Base-by-base conservation (phyloP, 1,284 basidiomycete genomes). In the Fomitiporia mediterranea region DNA sequence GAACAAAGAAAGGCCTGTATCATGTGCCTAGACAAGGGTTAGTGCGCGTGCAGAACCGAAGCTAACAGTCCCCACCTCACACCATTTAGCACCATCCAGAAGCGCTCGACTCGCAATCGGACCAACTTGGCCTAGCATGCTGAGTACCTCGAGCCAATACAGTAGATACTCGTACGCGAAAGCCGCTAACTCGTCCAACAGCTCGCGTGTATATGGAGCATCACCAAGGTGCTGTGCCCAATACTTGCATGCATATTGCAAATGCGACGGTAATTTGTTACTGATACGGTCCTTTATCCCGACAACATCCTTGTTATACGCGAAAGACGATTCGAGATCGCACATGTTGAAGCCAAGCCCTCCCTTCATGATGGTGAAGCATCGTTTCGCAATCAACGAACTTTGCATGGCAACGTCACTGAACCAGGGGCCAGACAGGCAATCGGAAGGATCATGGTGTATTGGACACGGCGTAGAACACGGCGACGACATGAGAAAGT, bases 101-200 rank as follows among this genome's bases (percentile, higher is more conserved):
- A 51, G 35, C 0, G 39, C 39, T 27, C 25, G 50, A 23, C 3
- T 19, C n/a, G 35, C 50, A 15, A 51, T 9, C 7, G 21, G 50
- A 46, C 30, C 30, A 37, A 40, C 25, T 11, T 51, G 23, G n/a
- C 32, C 32, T 2, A 37, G 39, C 27, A 51, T 13, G 23, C 50
- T 51, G 15, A 51, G 27, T 7, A 39, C 50, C 35, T 51, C 50
- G 19, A 51, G 21, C 50, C 50, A 51, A 27, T 51, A 28, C 17
- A 51, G 43, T 8, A 43, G 40, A 23, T 46, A 27, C 9, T 13
- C 4, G 30, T 27, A 15, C 7, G 25, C 43, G 17, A 46, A 46
- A 3, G 15, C 13, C 11, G 6, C n/a, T 27, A 46, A 27, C 25
- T 28, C 3, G 6, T 43, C 40, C 40, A 43, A 23, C 17, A 43